Evolutionary conservation across 148 eudicot genomes (phyloP).

Genomic region (Pouteria glomerata): DNA sequence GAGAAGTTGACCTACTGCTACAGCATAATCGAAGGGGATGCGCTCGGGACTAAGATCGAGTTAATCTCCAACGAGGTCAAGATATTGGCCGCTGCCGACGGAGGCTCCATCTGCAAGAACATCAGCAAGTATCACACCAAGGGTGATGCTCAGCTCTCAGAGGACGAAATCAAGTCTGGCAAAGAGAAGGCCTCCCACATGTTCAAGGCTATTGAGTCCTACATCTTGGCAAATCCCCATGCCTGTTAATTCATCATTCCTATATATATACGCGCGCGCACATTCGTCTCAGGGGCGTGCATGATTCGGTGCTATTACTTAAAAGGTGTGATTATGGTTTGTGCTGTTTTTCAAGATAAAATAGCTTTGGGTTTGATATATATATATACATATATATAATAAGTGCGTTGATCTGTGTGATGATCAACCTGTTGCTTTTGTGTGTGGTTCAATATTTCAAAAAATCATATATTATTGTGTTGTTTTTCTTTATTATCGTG

Average conservation of each 20-base stretch:
- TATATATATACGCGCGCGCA: too few species aligned
- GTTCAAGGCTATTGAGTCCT: too few species aligned
- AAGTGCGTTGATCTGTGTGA: too few species aligned
- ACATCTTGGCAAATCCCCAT: conserved; percentile 6
- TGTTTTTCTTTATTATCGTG: too few species aligned
- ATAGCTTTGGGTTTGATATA: too few species aligned
- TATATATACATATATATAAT: too few species aligned
- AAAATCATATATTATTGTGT: too few species aligned
- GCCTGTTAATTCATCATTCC: neutral
- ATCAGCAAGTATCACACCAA: conserved; percentile 3
- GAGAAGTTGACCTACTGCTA: neutral
- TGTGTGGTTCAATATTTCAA: too few species aligned
- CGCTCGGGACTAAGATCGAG: neutral
- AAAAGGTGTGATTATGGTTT: neutral
- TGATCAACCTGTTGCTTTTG: too few species aligned
- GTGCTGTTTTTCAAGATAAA: too few species aligned
- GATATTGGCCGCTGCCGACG: neutral
- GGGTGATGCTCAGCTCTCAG: neutral
- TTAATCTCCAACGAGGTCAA: neutral
- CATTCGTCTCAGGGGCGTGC: neutral
- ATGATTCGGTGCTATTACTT: neutral
- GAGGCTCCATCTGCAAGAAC: too few species aligned
- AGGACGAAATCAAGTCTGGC: neutral
- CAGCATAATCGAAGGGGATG: conserved; percentile 1
- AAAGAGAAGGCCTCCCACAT: neutral